A percentile compares a stretch with the other conserved stretches of the same genome.
These are phyloP conservation scores for Paratrypanosoma confusum DNA, from an alignment of 208 protist species.

Conservation along the genomic window DNA sequence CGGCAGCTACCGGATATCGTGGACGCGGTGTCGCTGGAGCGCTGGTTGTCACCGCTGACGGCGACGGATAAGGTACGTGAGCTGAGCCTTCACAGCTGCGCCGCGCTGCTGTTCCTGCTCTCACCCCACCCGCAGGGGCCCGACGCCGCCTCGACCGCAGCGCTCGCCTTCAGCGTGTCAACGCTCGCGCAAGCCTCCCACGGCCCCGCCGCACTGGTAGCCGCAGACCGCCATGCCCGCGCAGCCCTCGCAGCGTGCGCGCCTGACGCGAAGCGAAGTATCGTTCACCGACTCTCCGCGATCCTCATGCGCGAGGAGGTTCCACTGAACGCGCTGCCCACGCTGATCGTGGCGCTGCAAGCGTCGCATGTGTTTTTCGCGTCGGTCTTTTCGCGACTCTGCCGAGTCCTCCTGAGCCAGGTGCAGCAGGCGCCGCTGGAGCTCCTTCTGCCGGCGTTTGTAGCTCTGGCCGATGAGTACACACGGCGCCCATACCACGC, in stretches of 20 bases:
- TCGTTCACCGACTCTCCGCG: slow-evolving; percentile 7
- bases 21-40: slow-evolving; percentile 56
- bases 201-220: too few relatives aligned
- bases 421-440: slow-evolving; percentile 33
- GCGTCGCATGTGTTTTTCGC: slow-evolving; percentile 41
- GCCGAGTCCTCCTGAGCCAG: slow-evolving; percentile 42
- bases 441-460: slow-evolving; percentile 43
- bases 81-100: slow-evolving; percentile 26
- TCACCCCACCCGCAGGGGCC: slow-evolving; percentile 16
- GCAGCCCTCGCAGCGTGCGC: too few relatives aligned
- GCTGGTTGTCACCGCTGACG: slow-evolving; percentile 67
- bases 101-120: slow-evolving; percentile 35
- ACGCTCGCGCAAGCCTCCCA: too few relatives aligned
- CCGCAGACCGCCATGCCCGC: too few relatives aligned
- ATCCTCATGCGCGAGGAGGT: slow-evolving; percentile 12
- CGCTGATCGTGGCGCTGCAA: slow-evolving; percentile 29
- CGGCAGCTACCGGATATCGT: slow-evolving; percentile 13
- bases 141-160: slow-evolving; percentile 12
- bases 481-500: slow-evolving; percentile 33
- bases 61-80: slow-evolving; percentile 38
- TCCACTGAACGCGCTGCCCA: slow-evolving; percentile 18
- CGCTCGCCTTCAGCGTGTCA: too few relatives aligned
- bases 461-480: slow-evolving; percentile 50
- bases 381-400: slow-evolving; percentile 56
- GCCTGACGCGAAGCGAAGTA: slow-evolving; percentile 13